phyloP scores from a whole-genome alignment of 1,139 yeast genomes.

The Kurtzmaniella quercitrusa region DNA sequence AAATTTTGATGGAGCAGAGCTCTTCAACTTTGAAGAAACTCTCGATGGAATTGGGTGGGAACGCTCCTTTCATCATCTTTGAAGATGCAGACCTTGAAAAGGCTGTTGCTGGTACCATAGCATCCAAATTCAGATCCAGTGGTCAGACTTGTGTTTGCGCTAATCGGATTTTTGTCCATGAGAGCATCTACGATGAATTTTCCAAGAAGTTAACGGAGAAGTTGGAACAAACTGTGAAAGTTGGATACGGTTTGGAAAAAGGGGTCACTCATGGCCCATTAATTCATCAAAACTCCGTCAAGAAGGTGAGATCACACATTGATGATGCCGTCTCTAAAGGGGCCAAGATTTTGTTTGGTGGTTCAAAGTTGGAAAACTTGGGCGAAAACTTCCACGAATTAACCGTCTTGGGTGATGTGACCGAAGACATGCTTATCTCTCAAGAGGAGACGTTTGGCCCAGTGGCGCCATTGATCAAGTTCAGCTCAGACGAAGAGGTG shows the following conservation, averaged over 20 bases:
- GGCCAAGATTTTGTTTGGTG: slow-evolving; percentile 62
- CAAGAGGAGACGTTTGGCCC: slow-evolving; percentile 90
- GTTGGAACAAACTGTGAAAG: slow-evolving; percentile 45
- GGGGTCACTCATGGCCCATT: slow-evolving; percentile 79
- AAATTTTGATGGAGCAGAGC: slow-evolving; percentile 44
- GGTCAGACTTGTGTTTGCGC: slow-evolving; percentile 94
- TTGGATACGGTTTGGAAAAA: slow-evolving; percentile 73
- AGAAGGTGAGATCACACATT: slow-evolving; percentile 68
- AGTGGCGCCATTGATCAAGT: slow-evolving; percentile 69
- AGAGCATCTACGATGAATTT: slow-evolving; percentile 59
- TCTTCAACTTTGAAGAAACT: slow-evolving; percentile 43
- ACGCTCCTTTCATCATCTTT: slow-evolving; percentile 47
- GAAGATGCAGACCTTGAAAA: slow-evolving; percentile 46
- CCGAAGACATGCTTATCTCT: slow-evolving; percentile 57
- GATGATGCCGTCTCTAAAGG: slow-evolving; percentile 73
- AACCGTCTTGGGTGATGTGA: slow-evolving; percentile 65
- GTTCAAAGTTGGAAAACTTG: slow-evolving; percentile 58
- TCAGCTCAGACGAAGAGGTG: slow-evolving; percentile 66
- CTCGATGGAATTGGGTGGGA: slow-evolving; percentile 52
- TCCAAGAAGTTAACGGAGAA: slow-evolving; percentile 40
- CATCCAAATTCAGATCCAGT: slow-evolving; percentile 59
- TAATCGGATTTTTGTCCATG: slow-evolving; percentile 76
- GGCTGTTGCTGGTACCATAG: slow-evolving; percentile 49
- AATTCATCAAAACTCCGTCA: slow-evolving; percentile 61
- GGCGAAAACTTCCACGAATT: slow-evolving; percentile 78